Percentiles rank a stretch among this genome's conserved stretches.
phyloP scores from a whole-genome alignment of 2,329 filamentous ascomycete genomes.

The Leptographium flavum region DNA sequence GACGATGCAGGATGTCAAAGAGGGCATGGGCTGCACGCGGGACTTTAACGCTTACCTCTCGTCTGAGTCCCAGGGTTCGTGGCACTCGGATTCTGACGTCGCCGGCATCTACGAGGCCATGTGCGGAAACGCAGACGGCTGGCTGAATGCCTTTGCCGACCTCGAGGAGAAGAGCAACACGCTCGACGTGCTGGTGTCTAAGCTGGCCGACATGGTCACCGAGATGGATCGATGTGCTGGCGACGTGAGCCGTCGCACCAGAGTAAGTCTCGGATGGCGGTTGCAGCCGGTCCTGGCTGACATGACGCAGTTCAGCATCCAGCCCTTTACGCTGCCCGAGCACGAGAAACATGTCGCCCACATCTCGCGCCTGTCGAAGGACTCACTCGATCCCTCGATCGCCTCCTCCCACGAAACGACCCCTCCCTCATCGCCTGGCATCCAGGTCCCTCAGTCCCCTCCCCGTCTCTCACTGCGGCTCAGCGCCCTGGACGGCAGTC shows the following conservation, averaged over 20 bases:
- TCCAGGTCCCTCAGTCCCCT: slow-evolving; percentile 11
- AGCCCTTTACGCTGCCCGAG: slow-evolving; percentile 13
- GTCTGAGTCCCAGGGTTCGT: slow-evolving; percentile 46
- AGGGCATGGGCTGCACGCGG: slow-evolving; percentile 61
- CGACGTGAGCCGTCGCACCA: slow-evolving; percentile 64
- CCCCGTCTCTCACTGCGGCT: slow-evolving; percentile 16
- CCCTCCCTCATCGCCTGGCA: slow-evolving; percentile 8
- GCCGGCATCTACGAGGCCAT: slow-evolving; percentile 67
- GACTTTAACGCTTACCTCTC: slow-evolving; percentile 66
- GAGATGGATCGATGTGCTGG: slow-evolving; percentile 81
- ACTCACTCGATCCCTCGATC: slow-evolving; percentile 2
- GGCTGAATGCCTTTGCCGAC: slow-evolving; percentile 66
- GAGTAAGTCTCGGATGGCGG: too few relatives aligned
- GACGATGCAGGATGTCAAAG: slow-evolving; percentile 61
- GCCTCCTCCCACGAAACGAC: slow-evolving; percentile 7
- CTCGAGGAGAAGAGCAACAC: slow-evolving; percentile 59
- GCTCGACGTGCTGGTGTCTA: slow-evolving; percentile 54
- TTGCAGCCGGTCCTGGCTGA: neutral
- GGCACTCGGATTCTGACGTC: slow-evolving; percentile 41
- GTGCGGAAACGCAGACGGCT: slow-evolving; percentile 84
- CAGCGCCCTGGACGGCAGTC: slow-evolving; percentile 9
- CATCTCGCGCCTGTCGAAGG: slow-evolving; percentile 7
- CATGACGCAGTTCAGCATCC: slow-evolving; percentile 14
- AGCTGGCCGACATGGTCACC: slow-evolving; percentile 61
- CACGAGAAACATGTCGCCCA: slow-evolving; percentile 1